Base-by-base conservation (phyloP, 2,329 filamentous ascomycete genomes). In the Karstenula rhodostoma region DNA sequence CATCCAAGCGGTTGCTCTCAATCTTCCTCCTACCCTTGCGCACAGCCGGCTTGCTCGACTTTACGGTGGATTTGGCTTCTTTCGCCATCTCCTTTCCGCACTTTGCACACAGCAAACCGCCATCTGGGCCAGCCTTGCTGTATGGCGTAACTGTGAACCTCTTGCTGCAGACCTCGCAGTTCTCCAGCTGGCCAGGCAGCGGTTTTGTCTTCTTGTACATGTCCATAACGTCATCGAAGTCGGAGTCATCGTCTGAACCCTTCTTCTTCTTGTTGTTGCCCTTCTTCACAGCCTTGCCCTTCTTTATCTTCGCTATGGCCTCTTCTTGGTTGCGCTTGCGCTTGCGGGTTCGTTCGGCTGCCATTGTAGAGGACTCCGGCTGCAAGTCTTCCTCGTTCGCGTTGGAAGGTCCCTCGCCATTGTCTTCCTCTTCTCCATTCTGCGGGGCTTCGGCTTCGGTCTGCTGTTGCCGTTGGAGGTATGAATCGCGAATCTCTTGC, bases 141-240 rank as follows among this genome's bases (percentile, higher is more conserved):
- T 97, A 97, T 0, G 92, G 86, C 0, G 94, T 97, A 47, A 98
- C 94, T 0, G 93, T 97, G 73, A 98, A 98, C 40, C 93, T 89
- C 76, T 95, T 96, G 46, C 86, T 84, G 76, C 94, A 98, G 3
- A 89, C 80, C 63, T 91, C 93, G 74, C 94, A 98, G 67, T 97
- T 94, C 64, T 91, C 93, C 72, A 94, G 87, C 77, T 98, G 94
- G 2, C 92, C 93, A 1, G 93, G 91, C n/a, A 89, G 75, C 1
- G 89, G 89, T 33, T 81, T 81, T 15, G 78, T 69, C 67, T 87
- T 87, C 67, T 85, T 82, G 73, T 86, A 83, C 78, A 87, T 84
- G 55, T 84, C 80, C 50, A 79, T 75, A 59, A 84, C 78, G 59
- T 83, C 81, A 29, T 84, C 82, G 37, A 81, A 80, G 44, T 81